Conservation (phyloP, 179 eudicot species). For the Beta lomatogona region DNA sequence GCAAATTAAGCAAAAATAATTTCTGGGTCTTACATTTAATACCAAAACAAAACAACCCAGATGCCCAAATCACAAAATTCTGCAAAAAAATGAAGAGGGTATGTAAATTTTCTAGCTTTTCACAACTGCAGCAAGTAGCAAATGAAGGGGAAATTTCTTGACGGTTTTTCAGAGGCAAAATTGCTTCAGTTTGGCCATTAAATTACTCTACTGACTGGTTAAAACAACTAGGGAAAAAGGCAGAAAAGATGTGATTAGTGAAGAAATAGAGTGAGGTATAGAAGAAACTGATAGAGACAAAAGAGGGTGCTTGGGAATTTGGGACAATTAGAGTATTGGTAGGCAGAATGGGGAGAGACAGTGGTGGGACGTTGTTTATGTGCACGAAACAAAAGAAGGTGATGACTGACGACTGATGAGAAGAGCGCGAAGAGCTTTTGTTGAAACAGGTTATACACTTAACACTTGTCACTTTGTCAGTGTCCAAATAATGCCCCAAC, state of each 20-base stretch:
- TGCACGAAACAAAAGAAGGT: not conserved
- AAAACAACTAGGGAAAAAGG: not conserved
- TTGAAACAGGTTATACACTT: not conserved
- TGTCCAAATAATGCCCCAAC: too few relatives aligned
- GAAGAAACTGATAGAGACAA: conserved; percentile 2
- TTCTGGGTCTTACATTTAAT: conserved; percentile 28
- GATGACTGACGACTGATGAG: not conserved
- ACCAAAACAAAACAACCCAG: conserved; percentile 19
- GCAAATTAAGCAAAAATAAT: conserved; percentile 21
- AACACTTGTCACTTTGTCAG: not conserved
- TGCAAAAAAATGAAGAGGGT: not conserved
- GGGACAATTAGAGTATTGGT: conserved; percentile 1
- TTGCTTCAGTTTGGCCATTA: not conserved
- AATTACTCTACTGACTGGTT: not conserved
- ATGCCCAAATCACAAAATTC: conserved; percentile 22
- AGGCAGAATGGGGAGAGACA: not conserved
- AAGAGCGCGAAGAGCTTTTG: not conserved
- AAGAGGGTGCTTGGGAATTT: not conserved
- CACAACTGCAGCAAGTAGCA: not conserved
- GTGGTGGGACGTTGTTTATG: not conserved
- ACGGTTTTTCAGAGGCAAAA: not conserved
- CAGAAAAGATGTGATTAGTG: not conserved
- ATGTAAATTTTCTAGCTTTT: not conserved
- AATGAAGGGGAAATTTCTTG: not conserved
- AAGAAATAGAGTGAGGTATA: not conserved